Evolutionary conservation across 495 filamentous ascomycete genomes (phyloP).

Genomic region (Aspergillus steynii): DNA sequence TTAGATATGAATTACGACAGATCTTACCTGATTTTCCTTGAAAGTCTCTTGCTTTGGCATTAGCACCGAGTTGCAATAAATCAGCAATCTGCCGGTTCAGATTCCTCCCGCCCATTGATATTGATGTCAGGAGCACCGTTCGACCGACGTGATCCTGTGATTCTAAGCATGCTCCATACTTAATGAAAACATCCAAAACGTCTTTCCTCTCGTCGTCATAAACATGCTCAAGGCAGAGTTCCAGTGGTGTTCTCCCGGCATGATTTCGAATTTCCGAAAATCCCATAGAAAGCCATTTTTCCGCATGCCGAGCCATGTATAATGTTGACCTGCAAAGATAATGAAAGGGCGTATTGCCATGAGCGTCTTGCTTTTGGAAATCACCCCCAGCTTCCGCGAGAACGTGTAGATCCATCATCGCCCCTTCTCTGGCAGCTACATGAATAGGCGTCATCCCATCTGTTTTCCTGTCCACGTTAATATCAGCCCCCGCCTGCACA

Average conservation of each 20-base stretch:
- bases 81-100: background rate
- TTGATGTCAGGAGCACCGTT: background rate
- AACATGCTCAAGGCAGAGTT: background rate
- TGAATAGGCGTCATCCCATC: background rate
- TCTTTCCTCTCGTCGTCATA: background rate
- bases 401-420: background rate
- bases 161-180: conserved; percentile 3
- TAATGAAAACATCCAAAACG: background rate
- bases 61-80: background rate
- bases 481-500: conserved; percentile 10
- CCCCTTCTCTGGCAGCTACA: background rate
- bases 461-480: background rate
- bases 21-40: conserved; percentile 6
- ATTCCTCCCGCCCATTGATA: background rate
- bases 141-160: conserved; percentile 2
- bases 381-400: background rate
- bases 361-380: background rate
- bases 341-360: background rate
- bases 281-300: background rate
- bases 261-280: background rate
- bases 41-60: conserved; percentile 6
- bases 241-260: background rate
- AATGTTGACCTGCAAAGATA: background rate
- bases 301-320: background rate
- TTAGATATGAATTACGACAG: background rate